Evolutionary conservation across 2,329 filamentous ascomycete species (phyloP).

Genomic region (Blastomyces silverae): DNA sequence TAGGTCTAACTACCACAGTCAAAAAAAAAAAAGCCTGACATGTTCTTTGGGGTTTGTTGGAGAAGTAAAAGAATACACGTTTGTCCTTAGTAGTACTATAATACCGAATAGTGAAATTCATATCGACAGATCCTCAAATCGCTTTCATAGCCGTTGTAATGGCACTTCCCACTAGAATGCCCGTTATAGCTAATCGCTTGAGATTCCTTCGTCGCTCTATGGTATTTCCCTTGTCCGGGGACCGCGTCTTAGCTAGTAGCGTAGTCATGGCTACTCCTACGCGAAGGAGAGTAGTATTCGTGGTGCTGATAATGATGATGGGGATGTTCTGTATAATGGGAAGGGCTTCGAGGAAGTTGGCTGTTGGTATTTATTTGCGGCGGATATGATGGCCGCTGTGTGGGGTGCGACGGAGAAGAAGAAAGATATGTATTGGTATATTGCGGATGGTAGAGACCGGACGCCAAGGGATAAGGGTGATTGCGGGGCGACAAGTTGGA

Average conservation of each 20-base stretch:
- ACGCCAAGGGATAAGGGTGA: not conserved
- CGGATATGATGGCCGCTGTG: slow-evolving; percentile 3
- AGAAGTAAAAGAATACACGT: not conserved
- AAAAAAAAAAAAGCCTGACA: too few species aligned
- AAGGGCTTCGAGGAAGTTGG: not conserved
- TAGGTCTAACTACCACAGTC: too few species aligned
- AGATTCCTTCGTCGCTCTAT: slow-evolving; percentile 27
- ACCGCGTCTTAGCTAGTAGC: slow-evolving; percentile 10
- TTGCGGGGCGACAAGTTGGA: not conserved
- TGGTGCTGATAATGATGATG: slow-evolving; percentile 15
- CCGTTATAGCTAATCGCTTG: slow-evolving; percentile 32
- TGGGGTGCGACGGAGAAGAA: not conserved
- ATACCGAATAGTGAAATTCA: slow-evolving; percentile 4
- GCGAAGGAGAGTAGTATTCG: slow-evolving; percentile 1
- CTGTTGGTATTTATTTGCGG: not conserved
- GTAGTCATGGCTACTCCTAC: slow-evolving; percentile 16
- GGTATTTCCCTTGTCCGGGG: slow-evolving; percentile 19
- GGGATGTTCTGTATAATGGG: slow-evolving; percentile 3
- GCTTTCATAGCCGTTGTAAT: slow-evolving; percentile 38
- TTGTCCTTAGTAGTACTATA: not conserved
- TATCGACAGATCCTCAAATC: slow-evolving; percentile 30
- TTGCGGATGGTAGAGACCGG: slow-evolving; percentile 10
- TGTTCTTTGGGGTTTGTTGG: too few species aligned
- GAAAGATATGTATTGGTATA: not conserved
- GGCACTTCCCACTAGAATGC: slow-evolving; percentile 33